Evolutionary conservation across 176 grass and related monocot genomes (phyloP), one percentile per base, ranked within the genome.

Genomic region (Eragrostis curvula): DNA sequence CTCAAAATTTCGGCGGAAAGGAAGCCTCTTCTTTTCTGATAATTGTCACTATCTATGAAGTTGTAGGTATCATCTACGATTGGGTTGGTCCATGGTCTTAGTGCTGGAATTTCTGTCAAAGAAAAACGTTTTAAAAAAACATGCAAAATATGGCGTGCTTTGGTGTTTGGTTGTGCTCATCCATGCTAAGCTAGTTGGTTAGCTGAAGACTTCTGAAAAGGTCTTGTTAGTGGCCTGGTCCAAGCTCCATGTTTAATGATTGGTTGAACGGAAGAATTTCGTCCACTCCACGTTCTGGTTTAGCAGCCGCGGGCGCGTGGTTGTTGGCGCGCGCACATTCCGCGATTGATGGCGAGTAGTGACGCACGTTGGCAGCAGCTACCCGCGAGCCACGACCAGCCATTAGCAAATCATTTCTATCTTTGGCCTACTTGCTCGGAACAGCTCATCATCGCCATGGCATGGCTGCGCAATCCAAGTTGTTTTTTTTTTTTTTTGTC

Each of bases 241-340:
- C 57, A 12, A 27, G 57, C 23, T 20, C 73, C 52, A 20, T 0
- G 42, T 10, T 5, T 1, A 21, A 68, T 71, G 66, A 62, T 78
- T 70, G 51, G 24, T 39, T 13, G 2, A 11, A 40, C 20, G 7
- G 9, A 48, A 18, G 3, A 42, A 47, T 40, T 41, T 36, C 74
- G 56, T 79, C 45, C 68, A 53, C 57, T 52, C 17, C 66, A 62
- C 53, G 66, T 70, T 77, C 45, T 42, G 17, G 27, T 3, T 8
- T 55, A 56, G 78, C 64, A 56, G 63, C 47, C 39, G 51, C 71
- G 17, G 0, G 13, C 61, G 20, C 57, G 80, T 51, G 85, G 85
- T 75, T 29, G 71, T 68, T 87, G 58, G 58, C 74, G 7, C 41
- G 42, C 41, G 25, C 58, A 5, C 21, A 28, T 60, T 41, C 5